Evolutionary conservation across 2,329 filamentous ascomycete genomes (phyloP), one percentile per base, ranked within the genome.

Genomic region (Colletotrichum zoysiae): DNA sequence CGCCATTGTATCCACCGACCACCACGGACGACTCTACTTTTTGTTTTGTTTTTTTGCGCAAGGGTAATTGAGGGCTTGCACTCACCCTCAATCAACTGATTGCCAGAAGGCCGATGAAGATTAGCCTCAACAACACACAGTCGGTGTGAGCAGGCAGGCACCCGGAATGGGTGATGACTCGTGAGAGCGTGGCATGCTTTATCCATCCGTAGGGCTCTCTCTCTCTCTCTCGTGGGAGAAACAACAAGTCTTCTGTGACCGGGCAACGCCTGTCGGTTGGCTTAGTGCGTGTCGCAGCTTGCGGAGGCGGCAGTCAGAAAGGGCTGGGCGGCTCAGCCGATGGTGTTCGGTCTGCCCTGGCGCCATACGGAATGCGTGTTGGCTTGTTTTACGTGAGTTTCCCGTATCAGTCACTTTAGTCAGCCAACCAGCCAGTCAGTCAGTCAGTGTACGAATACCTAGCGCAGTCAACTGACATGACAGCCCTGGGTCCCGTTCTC

Each of bases 1-100:
- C 65, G 69, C 59, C 65, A 64, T 55, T 55, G 65, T 63, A 64
- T 69, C 69, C 69, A 69, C 69, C 38, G 4, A 14, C 58, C n/a
- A 23, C 44, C 33, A 40, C 33, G 8, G 33, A 16, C 20, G 68
- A 68, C 64, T 71, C 50, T 68, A 68, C 60, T 51, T 63, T 64
- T 63, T 51, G 55, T 63, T 26, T 26, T 26, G 26, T 26, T 26
- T 26, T 51, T 63, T 64, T 63, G 53, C 65, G 51, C 65, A 62
- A 67, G 46, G 57, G 51, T 20, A 68, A 51, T 33, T 68, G 69
- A 23, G 38, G 38, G 50, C 56, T 63, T 61, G 65, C 56, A 38
- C 38, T 55, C 23, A 53, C 12, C n/a, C 3, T 48, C 46, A 11
- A 48, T 9, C 46, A 18, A 50, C 30, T n/a, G n/a, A 26, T 20